phyloP scores from a whole-genome alignment of 2,329 filamentous ascomycete genomes.

The Orbilia oligospora region DNA sequence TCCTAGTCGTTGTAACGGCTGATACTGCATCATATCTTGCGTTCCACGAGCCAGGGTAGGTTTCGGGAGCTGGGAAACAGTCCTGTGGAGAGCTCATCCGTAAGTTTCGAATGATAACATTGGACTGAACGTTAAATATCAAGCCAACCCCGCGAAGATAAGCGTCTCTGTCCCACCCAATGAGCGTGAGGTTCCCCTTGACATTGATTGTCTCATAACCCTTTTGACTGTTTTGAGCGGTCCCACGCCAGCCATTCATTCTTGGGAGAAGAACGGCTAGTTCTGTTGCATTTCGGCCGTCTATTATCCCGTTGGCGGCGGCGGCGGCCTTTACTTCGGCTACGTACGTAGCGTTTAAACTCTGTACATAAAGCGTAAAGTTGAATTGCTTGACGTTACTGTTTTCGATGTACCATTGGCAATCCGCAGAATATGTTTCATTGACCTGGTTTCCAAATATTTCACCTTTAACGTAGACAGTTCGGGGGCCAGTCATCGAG shows the following conservation, averaged over 20 bases:
- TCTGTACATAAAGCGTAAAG: constrained; percentile 60
- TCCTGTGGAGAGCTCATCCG: constrained; percentile 58
- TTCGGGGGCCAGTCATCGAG: constrained; percentile 48
- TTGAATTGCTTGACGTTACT: constrained; percentile 56
- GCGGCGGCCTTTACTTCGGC: constrained; percentile 50
- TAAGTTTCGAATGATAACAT: constrained; percentile 60
- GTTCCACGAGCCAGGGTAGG: constrained; percentile 59
- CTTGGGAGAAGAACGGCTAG: constrained; percentile 41
- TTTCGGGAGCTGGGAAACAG: constrained; percentile 62
- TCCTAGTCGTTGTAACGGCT: constrained; percentile 56
- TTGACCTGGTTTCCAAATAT: constrained; percentile 59
- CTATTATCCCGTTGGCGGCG: constrained; percentile 38
- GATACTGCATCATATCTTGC: constrained; percentile 61
- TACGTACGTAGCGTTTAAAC: constrained; percentile 58
- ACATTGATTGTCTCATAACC: constrained; percentile 60
- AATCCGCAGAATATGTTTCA: constrained; percentile 49
- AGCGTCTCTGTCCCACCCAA: constrained; percentile 56
- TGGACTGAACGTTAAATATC: constrained; percentile 58
- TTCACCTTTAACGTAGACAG: constrained; percentile 58
- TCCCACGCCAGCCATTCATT: constrained; percentile 61
- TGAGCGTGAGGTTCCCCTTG: constrained; percentile 38
- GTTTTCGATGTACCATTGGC: constrained; percentile 61
- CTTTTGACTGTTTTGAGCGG: constrained; percentile 59
- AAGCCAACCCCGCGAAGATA: constrained; percentile 58
- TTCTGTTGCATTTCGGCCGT: constrained; percentile 58